Conservation (phyloP, 192 early-diverging fungal genomes). For the Rhizoclosmatium globosum region DNA sequence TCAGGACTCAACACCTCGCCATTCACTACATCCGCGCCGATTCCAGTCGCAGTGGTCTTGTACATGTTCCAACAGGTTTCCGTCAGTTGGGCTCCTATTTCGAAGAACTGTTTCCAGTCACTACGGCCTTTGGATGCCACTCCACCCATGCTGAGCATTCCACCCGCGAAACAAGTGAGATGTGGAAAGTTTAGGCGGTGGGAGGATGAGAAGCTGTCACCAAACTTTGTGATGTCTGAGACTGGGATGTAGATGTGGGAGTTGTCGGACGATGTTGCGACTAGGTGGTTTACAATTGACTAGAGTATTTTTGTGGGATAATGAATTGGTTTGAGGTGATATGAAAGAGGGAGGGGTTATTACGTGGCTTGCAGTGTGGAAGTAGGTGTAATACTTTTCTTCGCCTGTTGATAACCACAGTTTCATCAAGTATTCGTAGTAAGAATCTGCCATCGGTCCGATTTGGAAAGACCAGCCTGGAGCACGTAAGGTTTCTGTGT, state of each 20-base stretch:
- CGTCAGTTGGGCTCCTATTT: slow-evolving; percentile 15
- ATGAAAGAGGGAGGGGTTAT: background rate
- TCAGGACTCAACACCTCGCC: background rate
- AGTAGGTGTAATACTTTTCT: slow-evolving; percentile 26
- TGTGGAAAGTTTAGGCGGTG: background rate
- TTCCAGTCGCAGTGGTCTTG: slow-evolving; percentile 19
- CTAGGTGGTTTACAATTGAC: slow-evolving; percentile 19
- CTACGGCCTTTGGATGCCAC: background rate
- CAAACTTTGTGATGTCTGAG: background rate
- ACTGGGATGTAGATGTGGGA: slow-evolving; percentile 10
- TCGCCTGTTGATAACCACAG: slow-evolving; percentile 55
- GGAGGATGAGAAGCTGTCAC: background rate
- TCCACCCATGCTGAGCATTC: slow-evolving; percentile 45
- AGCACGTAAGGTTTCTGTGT: background rate
- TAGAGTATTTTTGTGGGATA: background rate
- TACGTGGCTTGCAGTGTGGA: background rate
- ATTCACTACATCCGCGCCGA: slow-evolving; percentile 28
- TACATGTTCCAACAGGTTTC: slow-evolving; percentile 35
- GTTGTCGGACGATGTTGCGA: background rate
- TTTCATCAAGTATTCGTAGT: slow-evolving; percentile 61
- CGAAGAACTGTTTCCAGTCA: slow-evolving; percentile 18
- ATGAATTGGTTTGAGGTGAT: background rate
- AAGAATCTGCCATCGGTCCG: slow-evolving; percentile 53
- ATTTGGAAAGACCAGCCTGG: slow-evolving; percentile 42
- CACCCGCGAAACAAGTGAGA: slow-evolving; percentile 40